Conservation (phyloP, 2,329 filamentous ascomycete genomes). For the Aspergillus sergii region DNA sequence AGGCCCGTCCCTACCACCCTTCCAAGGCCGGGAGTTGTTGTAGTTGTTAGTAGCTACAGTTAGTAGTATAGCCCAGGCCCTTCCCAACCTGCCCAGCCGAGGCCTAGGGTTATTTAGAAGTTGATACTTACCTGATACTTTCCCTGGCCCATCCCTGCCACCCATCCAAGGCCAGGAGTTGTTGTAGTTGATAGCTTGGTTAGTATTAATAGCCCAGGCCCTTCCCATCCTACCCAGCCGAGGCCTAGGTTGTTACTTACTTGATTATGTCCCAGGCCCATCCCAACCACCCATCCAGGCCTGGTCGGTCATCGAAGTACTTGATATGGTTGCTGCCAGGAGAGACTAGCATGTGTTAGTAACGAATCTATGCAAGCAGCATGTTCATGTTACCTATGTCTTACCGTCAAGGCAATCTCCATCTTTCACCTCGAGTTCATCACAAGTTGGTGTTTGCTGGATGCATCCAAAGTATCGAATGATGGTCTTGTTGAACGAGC, state of each 20-base stretch:
- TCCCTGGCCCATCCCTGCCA: not conserved
- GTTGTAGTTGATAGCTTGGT: not conserved
- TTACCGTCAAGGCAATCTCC: too few relatives aligned
- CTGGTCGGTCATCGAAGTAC: not conserved
- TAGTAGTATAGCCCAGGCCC: constrained; percentile 3
- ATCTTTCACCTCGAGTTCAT: too few relatives aligned
- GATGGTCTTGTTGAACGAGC: too few relatives aligned
- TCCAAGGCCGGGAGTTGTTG: not conserved
- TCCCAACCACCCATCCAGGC: not conserved
- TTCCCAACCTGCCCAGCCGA: not conserved
- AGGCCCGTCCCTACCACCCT: constrained; percentile 18
- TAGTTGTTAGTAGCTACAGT: not conserved
- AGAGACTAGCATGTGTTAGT: too few relatives aligned
- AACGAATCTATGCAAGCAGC: too few relatives aligned
- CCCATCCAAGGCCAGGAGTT: not conserved
- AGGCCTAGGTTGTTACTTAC: not conserved
- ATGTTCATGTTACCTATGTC: too few relatives aligned
- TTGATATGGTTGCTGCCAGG: too few relatives aligned
- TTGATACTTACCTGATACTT: too few relatives aligned
- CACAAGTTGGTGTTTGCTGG: too few relatives aligned
- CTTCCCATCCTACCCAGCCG: not conserved
- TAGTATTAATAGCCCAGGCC: not conserved
- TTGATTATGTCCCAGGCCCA: not conserved
- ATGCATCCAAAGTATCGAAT: too few relatives aligned
- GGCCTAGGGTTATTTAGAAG: too few relatives aligned